A percentile compares a stretch with the other conserved stretches of the same genome.
phyloP scores from a whole-genome alignment of 2,329 filamentous ascomycete species.

The Aureobasidium lini region DNA sequence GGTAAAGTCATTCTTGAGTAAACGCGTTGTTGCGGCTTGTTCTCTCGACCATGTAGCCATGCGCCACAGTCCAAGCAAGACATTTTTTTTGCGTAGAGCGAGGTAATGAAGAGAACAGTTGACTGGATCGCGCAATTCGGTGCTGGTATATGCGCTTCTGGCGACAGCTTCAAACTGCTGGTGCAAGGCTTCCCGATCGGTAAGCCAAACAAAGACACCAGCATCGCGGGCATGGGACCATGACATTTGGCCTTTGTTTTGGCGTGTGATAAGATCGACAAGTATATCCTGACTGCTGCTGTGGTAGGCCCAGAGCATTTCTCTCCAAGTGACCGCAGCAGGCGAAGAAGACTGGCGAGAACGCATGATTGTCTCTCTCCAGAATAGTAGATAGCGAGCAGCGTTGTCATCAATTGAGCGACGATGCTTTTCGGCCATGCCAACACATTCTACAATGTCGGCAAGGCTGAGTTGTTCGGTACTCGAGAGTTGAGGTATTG shows the following conservation, averaged over 20 bases:
- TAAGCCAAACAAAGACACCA: constrained; percentile 92
- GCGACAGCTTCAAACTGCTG: constrained; percentile 84
- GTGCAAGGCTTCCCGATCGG: constrained; percentile 67
- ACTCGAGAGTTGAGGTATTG: constrained; percentile 46
- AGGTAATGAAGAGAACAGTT: constrained; percentile 90
- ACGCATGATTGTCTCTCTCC: constrained; percentile 60
- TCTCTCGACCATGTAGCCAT: constrained; percentile 88
- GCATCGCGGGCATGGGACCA: constrained; percentile 83
- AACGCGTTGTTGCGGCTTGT: constrained; percentile 67
- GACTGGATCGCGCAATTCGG: constrained; percentile 79
- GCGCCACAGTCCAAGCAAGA: constrained; percentile 86
- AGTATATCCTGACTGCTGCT: constrained; percentile 84
- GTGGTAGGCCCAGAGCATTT: constrained; percentile 81
- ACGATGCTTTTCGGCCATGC: constrained; percentile 76
- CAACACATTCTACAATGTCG: constrained; percentile 57
- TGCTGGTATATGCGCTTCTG: constrained; percentile 85
- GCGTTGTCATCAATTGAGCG: constrained; percentile 88
- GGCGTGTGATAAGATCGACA: constrained; percentile 69
- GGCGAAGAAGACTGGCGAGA: constrained; percentile 4
- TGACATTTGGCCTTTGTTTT: constrained; percentile 69
- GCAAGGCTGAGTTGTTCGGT: constrained; percentile 13
- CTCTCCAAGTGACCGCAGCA: constrained; percentile 53
- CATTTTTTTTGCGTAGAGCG: constrained; percentile 77
- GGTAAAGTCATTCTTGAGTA: constrained; percentile 85
- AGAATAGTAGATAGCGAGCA: constrained; percentile 79